Evolutionary conservation across 495 filamentous ascomycete species (phyloP), one percentile per base, ranked within the genome.

Genomic region (Cetradonia linearis): DNA sequence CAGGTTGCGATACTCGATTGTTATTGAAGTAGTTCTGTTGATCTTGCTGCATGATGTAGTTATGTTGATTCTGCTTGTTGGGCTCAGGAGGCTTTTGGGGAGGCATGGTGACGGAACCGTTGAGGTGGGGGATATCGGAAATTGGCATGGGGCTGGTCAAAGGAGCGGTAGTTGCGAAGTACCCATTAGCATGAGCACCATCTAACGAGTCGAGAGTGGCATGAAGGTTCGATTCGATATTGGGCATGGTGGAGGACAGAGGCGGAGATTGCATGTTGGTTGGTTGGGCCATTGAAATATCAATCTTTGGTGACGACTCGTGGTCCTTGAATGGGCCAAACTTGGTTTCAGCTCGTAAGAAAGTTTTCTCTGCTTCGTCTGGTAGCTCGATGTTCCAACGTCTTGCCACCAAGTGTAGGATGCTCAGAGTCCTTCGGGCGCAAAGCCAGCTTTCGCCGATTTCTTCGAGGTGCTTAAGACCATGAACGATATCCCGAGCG

Each of bases 361-460:
- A 77, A 11, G 94, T 82, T 2, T 78, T 69, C 3, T 78, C 74
- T 0, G 92, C 93, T 70, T 96, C 91, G 60, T 86, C 83, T 0
- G 94, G 94, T 18, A 97, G 71, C 40, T 88, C 83, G 20, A 96
- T 82, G 13, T 86, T 86, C 93, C 93, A 97, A 62, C 90, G 89
- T 28, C 81, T 80, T 8, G 87, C 87, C n/a, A 94, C 82, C 30
- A 92, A 81, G 59, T 86, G 88, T 42, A 98, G 76, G 40, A 96
- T 95, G 56, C 84, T 78, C 2, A 97, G 78, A 0, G 94, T 91
- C 25, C 92, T 79, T 36, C 90, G 78, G 14, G 91, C 94, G 66
- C 91, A 92, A 4, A 89, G 83, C 93, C 93, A 98, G 62, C 87
- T 84, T 71, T 96, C 92, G 1, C 87, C 90, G 65, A 98, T 96